Conservation (phyloP, 805 yeast genomes). For the Wickerhamiella bombiphila region DNA sequence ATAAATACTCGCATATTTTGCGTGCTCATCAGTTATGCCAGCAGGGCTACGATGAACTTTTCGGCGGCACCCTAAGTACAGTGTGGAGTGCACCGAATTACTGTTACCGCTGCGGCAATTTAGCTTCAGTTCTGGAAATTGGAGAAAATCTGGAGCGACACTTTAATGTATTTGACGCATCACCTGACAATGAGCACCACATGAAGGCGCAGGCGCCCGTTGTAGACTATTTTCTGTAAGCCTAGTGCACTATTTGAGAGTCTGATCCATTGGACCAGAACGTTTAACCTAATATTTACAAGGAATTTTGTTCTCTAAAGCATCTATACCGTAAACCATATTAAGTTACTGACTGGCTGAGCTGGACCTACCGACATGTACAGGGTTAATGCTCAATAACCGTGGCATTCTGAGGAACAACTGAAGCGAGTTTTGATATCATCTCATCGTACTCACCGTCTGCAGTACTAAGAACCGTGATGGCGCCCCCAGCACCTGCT, state of each 20-base stretch:
- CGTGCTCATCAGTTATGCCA: constrained; percentile 96
- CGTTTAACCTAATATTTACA: background rate
- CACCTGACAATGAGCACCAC: constrained; percentile 71
- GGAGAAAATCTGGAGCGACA: constrained; percentile 48
- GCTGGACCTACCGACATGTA: too few species aligned
- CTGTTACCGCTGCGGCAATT: constrained; percentile 92
- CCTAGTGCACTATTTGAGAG: background rate
- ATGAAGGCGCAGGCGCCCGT: constrained; percentile 18
- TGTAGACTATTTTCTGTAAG: constrained; percentile 17
- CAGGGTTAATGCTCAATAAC: too few species aligned
- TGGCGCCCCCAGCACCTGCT: constrained; percentile 97
- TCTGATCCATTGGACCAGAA: background rate
- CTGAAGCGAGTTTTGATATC: constrained; percentile 49
- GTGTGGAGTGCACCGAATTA: constrained; percentile 99
- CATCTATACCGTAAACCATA: too few species aligned
- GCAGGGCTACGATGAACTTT: constrained; percentile 86
- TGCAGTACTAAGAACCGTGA: constrained; percentile 73
- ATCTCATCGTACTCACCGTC: constrained; percentile 88
- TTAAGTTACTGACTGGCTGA: too few species aligned
- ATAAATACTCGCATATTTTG: constrained; percentile 63
- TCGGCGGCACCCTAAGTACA: constrained; percentile 81
- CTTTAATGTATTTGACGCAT: constrained; percentile 92
- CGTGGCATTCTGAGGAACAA: too few species aligned
- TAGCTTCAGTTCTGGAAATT: constrained; percentile 92
- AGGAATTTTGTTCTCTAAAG: too few species aligned